phyloP scores from a whole-genome alignment of 2,329 filamentous ascomycete genomes.

The Lanzia echinophila region DNA sequence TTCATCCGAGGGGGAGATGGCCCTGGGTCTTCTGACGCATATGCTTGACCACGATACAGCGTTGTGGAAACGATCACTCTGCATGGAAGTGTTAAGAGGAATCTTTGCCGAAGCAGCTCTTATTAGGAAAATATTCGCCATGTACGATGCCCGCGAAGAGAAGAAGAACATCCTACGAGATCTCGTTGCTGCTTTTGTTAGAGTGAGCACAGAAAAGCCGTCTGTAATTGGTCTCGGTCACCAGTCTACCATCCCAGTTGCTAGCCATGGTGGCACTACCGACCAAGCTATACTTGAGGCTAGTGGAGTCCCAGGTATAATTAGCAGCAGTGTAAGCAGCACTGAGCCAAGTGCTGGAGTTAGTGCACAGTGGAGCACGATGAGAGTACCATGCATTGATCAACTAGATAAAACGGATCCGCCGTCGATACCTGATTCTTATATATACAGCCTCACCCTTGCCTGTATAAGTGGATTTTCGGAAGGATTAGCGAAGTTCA shows the following conservation, averaged over 20 bases:
- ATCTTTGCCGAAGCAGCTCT: constrained; percentile 77
- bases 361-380: constrained; percentile 83
- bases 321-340: constrained; percentile 62
- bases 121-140: constrained; percentile 69
- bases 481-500: constrained; percentile 87
- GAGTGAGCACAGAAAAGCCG: constrained; percentile 86
- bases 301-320: constrained; percentile 80
- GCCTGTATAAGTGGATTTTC: constrained; percentile 86
- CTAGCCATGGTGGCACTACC: constrained; percentile 51
- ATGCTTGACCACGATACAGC: constrained; percentile 80
- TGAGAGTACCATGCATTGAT: constrained; percentile 84
- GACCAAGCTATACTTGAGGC: constrained; percentile 89
- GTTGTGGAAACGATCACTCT: constrained; percentile 80
- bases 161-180: constrained; percentile 74
- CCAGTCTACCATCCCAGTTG: constrained; percentile 75
- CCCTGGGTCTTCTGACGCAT: constrained; percentile 73
- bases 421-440: constrained; percentile 80
- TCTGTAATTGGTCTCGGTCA: constrained; percentile 79
- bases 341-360: constrained; percentile 67
- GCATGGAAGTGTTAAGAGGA: constrained; percentile 83
- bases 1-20: constrained; percentile 73
- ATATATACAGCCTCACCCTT: constrained; percentile 82
- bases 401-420: constrained; percentile 89
- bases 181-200: constrained; percentile 82
- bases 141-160: constrained; percentile 68